Conservation (phyloP, 768 basidiomycete genomes). For the Mycena belliarum region DNA sequence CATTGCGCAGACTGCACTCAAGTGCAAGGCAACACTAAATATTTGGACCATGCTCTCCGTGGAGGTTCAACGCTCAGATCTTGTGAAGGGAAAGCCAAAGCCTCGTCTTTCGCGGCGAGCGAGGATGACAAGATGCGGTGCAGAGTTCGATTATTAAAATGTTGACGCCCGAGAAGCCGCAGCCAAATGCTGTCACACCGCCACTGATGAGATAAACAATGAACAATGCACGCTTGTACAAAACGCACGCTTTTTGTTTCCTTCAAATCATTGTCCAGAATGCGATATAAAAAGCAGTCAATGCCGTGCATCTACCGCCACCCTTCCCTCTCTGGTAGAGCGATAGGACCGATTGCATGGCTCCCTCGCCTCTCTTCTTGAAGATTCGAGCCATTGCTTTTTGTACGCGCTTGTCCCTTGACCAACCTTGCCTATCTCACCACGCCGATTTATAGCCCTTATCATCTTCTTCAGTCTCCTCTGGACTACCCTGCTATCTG, state of each 20-base stretch:
- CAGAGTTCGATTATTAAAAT: no score
- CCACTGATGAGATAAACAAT: no score
- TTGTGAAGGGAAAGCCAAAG: no score
- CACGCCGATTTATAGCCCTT: constrained; percentile 17
- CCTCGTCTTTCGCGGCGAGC: no score
- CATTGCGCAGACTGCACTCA: constrained; percentile 35
- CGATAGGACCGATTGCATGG: neutral
- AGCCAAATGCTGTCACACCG: no score
- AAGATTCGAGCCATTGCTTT: constrained; percentile 18
- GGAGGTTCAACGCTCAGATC: no score
- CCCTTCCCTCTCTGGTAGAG: constrained; percentile 17
- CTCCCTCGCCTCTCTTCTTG: constrained; percentile 7
- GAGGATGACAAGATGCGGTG: no score
- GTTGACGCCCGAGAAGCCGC: no score
- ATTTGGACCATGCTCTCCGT: neutral
- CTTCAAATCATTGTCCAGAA: neutral
- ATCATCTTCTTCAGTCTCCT: constrained; percentile 46
- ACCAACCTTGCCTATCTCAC: no score
- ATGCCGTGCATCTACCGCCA: neutral
- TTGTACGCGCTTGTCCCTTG: neutral
- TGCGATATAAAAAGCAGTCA: neutral
- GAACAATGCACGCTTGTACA: neutral
- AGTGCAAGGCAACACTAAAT: constrained; percentile 29
- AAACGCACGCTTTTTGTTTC: neutral
- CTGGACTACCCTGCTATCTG: constrained; percentile 49